Evolutionary conservation across 1,284 basidiomycete genomes (phyloP), one percentile per base, ranked within the genome.

Genomic region (Marasmius oreades): DNA sequence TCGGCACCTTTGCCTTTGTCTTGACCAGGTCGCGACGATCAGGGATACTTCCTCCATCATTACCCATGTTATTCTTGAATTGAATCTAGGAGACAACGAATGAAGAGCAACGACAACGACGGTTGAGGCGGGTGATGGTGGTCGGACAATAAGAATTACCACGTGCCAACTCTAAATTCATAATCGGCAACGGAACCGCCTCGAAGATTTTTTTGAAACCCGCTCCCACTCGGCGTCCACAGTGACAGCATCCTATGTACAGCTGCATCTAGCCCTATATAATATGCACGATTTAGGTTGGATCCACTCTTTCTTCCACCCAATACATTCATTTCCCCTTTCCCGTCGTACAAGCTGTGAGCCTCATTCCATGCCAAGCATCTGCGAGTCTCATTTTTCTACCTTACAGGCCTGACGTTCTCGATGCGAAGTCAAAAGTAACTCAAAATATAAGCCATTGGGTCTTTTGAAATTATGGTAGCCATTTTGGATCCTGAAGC

Each of bases 1-100:
- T 20, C 51, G 60, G 22, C 58, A 83, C 83, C 74, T 91, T 91
- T n/a, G 80, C 77, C 69, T 84, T 92, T 51, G 72, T 88, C 63
- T 77, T 80, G 18, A 93, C 90, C 33, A 93, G 74, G 64, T 93
- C 91, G 53, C 88, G 76, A 55, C 92, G 81, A 69, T 93, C 90
- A 1, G 91, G 89, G 61, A 94, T 93, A 66, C 86, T 89, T 77
- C 89, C 89, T 64, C 90, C 89, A 71, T 92, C 90, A 81, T 91
- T 91, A 70, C 89, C 89, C 89, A 90, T 90, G 28, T 5, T 33
- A 18, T 23, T 23, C 44, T 69, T 61, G n/a, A 42, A 42, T 42
- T 42, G 8, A 37, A n/a, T 42, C 61, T 44, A 44, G 58, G 34
- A 33, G 43, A 37, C 2, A 48, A 12, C 14, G 53, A 46, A 24